Evolutionary conservation across 805 yeast species (phyloP).

Genomic region (Saccharomycopsis javanensis): DNA sequence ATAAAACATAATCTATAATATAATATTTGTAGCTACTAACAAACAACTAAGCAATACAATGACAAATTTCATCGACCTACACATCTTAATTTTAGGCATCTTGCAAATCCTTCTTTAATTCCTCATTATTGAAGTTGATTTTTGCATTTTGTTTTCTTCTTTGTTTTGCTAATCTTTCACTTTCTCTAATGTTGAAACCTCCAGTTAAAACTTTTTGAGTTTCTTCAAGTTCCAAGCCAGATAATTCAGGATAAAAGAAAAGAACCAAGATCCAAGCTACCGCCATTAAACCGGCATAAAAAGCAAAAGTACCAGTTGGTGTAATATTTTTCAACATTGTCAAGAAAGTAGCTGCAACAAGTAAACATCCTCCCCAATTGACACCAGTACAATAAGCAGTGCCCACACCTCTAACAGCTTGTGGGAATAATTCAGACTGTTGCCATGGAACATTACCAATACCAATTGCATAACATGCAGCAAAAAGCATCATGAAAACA

Average conservation of each 20-base stretch:
- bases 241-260: conserved; percentile 86
- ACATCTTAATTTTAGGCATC: neutral
- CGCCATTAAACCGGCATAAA: conserved; percentile 75
- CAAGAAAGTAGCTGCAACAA: conserved; percentile 83
- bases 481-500: conserved; percentile 75
- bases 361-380: conserved; percentile 92
- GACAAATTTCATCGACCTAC: neutral
- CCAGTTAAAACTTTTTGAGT: conserved; percentile 70
- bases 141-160: conserved; percentile 27
- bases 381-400: conserved; percentile 84
- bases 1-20: neutral
- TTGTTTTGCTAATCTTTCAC: conserved; percentile 43
- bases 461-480: conserved; percentile 87
- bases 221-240: conserved; percentile 86
- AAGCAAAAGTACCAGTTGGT: conserved; percentile 88
- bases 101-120: neutral
- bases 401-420: conserved; percentile 87
- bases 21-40: neutral
- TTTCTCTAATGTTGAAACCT: conserved; percentile 77
- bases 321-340: conserved; percentile 91
- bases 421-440: conserved; percentile 91
- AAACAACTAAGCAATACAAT: neutral
- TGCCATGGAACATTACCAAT: conserved; percentile 99
- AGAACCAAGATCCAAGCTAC: conserved; percentile 64
- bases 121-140: neutral